These are phyloP conservation scores for Leptosphaerulina australis DNA, from an alignment of 2,329 filamentous ascomycete species.

Conservation along the genomic window DNA sequence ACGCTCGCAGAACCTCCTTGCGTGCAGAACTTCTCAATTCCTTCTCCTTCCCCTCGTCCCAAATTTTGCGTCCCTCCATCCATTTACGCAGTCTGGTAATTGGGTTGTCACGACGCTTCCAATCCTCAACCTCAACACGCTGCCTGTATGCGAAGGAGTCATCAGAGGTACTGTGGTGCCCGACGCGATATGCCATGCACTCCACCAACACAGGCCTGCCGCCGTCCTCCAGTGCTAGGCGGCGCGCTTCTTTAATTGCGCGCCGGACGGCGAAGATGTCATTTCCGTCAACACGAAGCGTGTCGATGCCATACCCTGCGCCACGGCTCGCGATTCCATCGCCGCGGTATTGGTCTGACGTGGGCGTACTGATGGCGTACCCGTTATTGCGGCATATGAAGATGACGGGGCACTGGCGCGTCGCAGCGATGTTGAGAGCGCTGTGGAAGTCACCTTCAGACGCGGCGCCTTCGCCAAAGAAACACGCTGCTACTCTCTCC, in stretches of 20 bases:
- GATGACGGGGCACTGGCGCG: slow-evolving; percentile 81
- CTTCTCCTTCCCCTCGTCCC: slow-evolving; percentile 84
- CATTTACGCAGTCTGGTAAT: slow-evolving; percentile 86
- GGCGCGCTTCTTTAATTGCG: slow-evolving; percentile 76
- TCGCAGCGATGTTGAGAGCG: slow-evolving; percentile 88
- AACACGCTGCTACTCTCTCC: slow-evolving; percentile 74
- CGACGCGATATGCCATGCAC: slow-evolving; percentile 97
- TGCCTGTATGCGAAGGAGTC: slow-evolving; percentile 97
- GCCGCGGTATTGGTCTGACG: slow-evolving; percentile 86
- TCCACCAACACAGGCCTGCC: slow-evolving; percentile 86
- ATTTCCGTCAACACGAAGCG: slow-evolving; percentile 90
- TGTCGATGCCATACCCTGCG: slow-evolving; percentile 91
- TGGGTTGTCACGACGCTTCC: slow-evolving; percentile 89
- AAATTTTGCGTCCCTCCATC: slow-evolving; percentile 81
- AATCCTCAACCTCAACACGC: slow-evolving; percentile 90
- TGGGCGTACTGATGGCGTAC: slow-evolving; percentile 88
- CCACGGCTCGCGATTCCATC: slow-evolving; percentile 89
- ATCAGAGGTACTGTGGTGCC: slow-evolving; percentile 94
- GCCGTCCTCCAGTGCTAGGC: slow-evolving; percentile 79
- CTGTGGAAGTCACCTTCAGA: slow-evolving; percentile 93
- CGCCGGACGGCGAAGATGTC: slow-evolving; percentile 88
- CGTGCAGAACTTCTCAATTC: slow-evolving; percentile 68
- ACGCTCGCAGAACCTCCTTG: slow-evolving; percentile 81
- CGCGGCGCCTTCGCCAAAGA: slow-evolving; percentile 89
- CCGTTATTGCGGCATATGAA: slow-evolving; percentile 95